Evolutionary conservation across 805 yeast species (phyloP), one percentile per base, ranked within the genome.

Genomic region (Tetrapisispora pingtungensis): DNA sequence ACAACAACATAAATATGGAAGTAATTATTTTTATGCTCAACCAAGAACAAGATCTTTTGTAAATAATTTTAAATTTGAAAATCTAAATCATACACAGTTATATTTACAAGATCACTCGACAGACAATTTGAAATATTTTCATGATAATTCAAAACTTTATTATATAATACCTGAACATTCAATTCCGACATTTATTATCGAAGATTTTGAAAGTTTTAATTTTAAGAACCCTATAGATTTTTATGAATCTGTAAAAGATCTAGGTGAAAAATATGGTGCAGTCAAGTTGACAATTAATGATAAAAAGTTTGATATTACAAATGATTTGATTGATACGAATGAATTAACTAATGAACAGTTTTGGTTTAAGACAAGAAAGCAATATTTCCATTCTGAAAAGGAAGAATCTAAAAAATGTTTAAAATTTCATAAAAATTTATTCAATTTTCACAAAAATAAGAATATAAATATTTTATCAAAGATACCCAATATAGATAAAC

Each of bases 401-500:
- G 41, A 41, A 2, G 75, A 75, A 48, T 51, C 72, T 35, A 61
- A 63, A 28, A 65, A 68, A 33, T 64, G 78, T 46, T 59, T 72
- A 6, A 58, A 64, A 20, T 80, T 81, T 51, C 73, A 78, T 50
- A 56, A 57, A 26, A 69, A 69, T 26, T 62, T 81, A 33, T 59
- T 69, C 28, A 55, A 63, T 7, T 75, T 71, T 50, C 78, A 74
- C 42, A 45, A 49, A 27, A 66, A 66, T n/a, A 31, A 34, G 7
- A 38, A 34, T n/a, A 43, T 46, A 13, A 40, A 36, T 12, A 49
- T 52, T 14, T 44, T 68, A 10, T 50, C 59, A 24, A 78, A 75
- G 51, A 59, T 81, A 10, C 93, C 93, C 1, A 71, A 75, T 52
- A 77, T 83, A 26, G 86, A 83, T 53, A 78, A 77, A 51, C 65